A percentile compares a stretch with the other conserved stretches of the same genome.
Conservation (phyloP, 2,329 filamentous ascomycete genomes). For the Nemania sp. region DNA sequence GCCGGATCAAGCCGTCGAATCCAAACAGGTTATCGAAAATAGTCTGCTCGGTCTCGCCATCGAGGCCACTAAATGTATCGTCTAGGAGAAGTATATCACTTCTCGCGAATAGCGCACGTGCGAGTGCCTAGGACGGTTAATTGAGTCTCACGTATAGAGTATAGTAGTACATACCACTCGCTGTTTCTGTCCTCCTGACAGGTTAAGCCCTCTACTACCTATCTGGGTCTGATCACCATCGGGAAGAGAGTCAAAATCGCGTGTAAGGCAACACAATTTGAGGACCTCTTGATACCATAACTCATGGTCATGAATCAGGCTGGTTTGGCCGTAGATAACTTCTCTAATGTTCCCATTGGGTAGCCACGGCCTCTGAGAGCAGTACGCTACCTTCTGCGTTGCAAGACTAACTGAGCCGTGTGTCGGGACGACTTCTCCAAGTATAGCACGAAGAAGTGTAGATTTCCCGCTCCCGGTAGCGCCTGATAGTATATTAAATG, state of each 20-base stretch:
- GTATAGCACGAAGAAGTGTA: constrained; percentile 41
- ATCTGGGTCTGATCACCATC: constrained; percentile 42
- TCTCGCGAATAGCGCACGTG: constrained; percentile 52
- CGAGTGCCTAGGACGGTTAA: constrained; percentile 51
- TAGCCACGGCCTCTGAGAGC: constrained; percentile 55
- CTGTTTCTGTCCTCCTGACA: constrained; percentile 50
- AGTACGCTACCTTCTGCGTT: constrained; percentile 51
- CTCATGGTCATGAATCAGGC: constrained; percentile 12
- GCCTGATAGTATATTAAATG: constrained; percentile 46
- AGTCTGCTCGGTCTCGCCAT: constrained; percentile 50
- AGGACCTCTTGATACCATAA: constrained; percentile 52
- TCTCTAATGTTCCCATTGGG: constrained; percentile 52
- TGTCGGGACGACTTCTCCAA: constrained; percentile 39
- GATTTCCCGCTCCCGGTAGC: constrained; percentile 49
- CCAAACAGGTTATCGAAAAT: constrained; percentile 51
- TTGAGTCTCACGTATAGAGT: too few relatives aligned
- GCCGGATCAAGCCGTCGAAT: constrained; percentile 48
- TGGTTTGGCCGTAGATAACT: constrained; percentile 46
- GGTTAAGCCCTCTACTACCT: constrained; percentile 42
- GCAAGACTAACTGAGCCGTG: constrained; percentile 47
- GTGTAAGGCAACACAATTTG: constrained; percentile 42
- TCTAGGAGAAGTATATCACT: constrained; percentile 51
- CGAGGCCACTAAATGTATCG: constrained; percentile 54
- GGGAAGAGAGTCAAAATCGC: constrained; percentile 43
- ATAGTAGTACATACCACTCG: constrained; percentile 43